Evolutionary conservation across 2,329 filamentous ascomycete genomes (phyloP).

Genomic region (Rhynchosporium secalis): DNA sequence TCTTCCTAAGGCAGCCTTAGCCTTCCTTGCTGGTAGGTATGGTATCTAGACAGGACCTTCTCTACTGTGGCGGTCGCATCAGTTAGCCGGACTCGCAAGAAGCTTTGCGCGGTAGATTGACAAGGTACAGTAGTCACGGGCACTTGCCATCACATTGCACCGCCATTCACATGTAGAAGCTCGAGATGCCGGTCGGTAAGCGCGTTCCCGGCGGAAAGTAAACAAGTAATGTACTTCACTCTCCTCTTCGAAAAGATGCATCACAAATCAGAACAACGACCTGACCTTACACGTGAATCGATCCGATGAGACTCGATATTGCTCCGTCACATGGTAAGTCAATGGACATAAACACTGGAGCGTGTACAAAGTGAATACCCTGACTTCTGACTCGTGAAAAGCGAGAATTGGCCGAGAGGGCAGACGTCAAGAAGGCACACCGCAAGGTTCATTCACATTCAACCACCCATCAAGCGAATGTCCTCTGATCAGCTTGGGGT

Average conservation of each 20-base stretch:
- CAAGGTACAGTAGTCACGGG: neutral
- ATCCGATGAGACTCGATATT: too few relatives aligned
- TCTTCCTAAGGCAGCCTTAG: neutral
- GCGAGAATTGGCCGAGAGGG: neutral
- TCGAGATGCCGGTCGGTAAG: neutral
- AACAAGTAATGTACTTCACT: neutral
- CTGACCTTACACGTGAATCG: too few relatives aligned
- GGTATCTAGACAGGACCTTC: neutral
- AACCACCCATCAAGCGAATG: neutral
- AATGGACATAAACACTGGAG: neutral
- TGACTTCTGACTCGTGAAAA: constrained; percentile 1
- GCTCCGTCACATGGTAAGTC: too few relatives aligned
- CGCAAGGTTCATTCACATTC: neutral
- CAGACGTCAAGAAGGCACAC: neutral
- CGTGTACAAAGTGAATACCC: neutral
- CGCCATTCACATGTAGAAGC: neutral
- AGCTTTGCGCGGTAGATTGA: neutral
- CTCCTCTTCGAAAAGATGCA: neutral
- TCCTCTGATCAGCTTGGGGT: neutral
- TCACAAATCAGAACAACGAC: too few relatives aligned
- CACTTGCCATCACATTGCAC: neutral
- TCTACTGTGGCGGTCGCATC: constrained; percentile 1
- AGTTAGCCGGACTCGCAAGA: neutral
- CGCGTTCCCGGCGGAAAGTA: neutral
- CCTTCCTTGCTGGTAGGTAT: neutral